Base-by-base conservation (phyloP, 176 grass and related monocot genomes). In the Eremochloa ophiuroides region DNA sequence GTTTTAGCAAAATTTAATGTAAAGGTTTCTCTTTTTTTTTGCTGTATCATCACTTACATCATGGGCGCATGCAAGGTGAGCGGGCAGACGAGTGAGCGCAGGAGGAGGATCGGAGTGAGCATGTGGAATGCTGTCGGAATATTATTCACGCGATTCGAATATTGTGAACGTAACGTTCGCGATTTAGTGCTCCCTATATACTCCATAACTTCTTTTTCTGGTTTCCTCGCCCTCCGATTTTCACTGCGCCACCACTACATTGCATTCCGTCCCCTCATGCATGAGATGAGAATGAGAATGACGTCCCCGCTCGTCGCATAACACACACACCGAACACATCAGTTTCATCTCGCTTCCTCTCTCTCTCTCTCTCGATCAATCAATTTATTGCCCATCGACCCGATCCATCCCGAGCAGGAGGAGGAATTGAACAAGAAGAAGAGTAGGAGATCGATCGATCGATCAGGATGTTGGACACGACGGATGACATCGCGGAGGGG, bases 401-500 rank as follows among this genome's bases (percentile, higher is more conserved):
- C 12, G 50, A 81, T 79, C 43, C 12, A 46, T 64, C 75, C 34
- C 27, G 6, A 29, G 68, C 10, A 47, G 17, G 17, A 29, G 1
- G 30, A n/a, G n/a, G n/a, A n/a, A n/a, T n/a, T n/a, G n/a, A 37
- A 59, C 60, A 10, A 18, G 47, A 82, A 25, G 47, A 12, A 25
- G 27, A 15, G 8, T 20, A 50, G 47, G 17, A 7, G 7, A 23
- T 55, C 22, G 53, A 23, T 58, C n/a, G 7, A 23, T 55, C 22
- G 53, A 23, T 58, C n/a, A 59, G 16, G 55, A 93, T 91, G 95
- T 42, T 76, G 84, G 95, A 98, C 79, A 86, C 89, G 40, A 95
- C 88, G 20, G 95, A 95, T 29, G 95, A 95, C 83, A 89, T 98
- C 61, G 90, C 92, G 51, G 95, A 95, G 95, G 92, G 90, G 79